Percentiles rank a stretch among this genome's conserved stretches.
These are phyloP conservation scores for Nakataea oryzae DNA, from an alignment of 2,329 filamentous ascomycete genomes.

Conservation along the genomic window DNA sequence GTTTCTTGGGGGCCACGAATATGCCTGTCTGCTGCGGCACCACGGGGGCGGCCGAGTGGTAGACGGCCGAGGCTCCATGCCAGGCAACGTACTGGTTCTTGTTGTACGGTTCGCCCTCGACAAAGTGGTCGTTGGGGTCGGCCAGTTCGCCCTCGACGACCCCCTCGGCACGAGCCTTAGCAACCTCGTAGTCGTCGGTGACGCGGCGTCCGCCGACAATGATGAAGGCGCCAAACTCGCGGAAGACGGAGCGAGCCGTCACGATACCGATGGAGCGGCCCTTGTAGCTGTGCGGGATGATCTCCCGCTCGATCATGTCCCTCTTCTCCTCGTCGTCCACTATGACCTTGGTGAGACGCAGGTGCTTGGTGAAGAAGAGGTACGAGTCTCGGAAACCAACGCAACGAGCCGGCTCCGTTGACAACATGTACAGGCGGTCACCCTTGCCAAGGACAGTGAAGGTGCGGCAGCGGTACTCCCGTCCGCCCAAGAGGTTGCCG, in stretches of 20 bases:
- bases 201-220: conserved; percentile 83
- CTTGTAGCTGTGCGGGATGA: conserved; percentile 98
- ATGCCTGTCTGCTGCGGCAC: conserved; percentile 70
- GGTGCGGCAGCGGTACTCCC: conserved; percentile 90
- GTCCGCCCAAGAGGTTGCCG: conserved; percentile 69
- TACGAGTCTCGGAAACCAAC: conserved; percentile 97
- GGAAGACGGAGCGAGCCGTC: conserved; percentile 90
- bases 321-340: conserved; percentile 95
- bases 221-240: conserved; percentile 91
- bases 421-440: conserved; percentile 91
- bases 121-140: conserved; percentile 75
- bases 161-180: conserved; percentile 64
- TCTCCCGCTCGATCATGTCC: conserved; percentile 87
- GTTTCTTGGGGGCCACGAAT: conserved; percentile 65
- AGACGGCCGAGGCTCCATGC: conserved; percentile 94
- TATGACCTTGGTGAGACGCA: conserved; percentile 94
- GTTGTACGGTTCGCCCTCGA: conserved; percentile 82
- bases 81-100: conserved; percentile 98
- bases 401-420: conserved; percentile 91
- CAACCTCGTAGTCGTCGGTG: conserved; percentile 80
- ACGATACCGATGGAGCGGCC: conserved; percentile 94
- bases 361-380: conserved; percentile 97
- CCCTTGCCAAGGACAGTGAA: conserved; percentile 83
- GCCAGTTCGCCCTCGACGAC: conserved; percentile 81
- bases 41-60: conserved; percentile 71